Evolutionary conservation across 768 basidiomycete species (phyloP), one percentile per base, ranked within the genome.

Genomic region (Psilocybe cyanescens): DNA sequence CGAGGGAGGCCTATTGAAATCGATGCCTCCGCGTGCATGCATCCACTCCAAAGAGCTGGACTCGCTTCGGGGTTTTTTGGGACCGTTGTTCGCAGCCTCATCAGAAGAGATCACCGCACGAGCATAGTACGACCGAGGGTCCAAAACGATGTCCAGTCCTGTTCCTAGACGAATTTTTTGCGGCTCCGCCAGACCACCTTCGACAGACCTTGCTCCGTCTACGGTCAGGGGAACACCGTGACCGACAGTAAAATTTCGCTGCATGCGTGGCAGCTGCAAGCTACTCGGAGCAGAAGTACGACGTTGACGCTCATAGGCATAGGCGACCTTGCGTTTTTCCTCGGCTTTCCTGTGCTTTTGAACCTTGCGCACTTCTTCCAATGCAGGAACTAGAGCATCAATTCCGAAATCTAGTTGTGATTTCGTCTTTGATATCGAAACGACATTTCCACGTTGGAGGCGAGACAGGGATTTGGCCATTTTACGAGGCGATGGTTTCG

Each of bases 1-100:
- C 3, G 79, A 81, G 6, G 78, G 79, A 19, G 78, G 76, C 14
- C 79, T 65, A 35, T 81, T 76, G 61, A 81, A 81, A 59, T 79
- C 74, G 11, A 78, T 67, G 17, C 58, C 55, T n/a, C 66, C 64
- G 37, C 75, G 71, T 35, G 67, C 59, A 30, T 67, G 63, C 62
- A 66, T 67, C 62, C 71, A 73, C 47, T 66, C 59, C 39, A 68
- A 66, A 30, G 61, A 56, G 16, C 63, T 61, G 14, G 55, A 55
- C 41, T 56, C 56, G 24, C 57, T 60, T 44, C 39, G 33, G 54
- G 56, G 58, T 37, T 6, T 8, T 47, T 45, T 44, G 30, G 4
- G 58, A 16, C 41, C 41, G 12, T 12, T 8, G n/a, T 24, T 37
- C 3, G 19, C 17, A 28, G 45, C 16, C 7, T 14, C 47, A 28